Evolutionary conservation across 1,284 basidiomycete genomes (phyloP), one percentile per base, ranked within the genome.

Genomic region (Ceratobasidium sp.): DNA sequence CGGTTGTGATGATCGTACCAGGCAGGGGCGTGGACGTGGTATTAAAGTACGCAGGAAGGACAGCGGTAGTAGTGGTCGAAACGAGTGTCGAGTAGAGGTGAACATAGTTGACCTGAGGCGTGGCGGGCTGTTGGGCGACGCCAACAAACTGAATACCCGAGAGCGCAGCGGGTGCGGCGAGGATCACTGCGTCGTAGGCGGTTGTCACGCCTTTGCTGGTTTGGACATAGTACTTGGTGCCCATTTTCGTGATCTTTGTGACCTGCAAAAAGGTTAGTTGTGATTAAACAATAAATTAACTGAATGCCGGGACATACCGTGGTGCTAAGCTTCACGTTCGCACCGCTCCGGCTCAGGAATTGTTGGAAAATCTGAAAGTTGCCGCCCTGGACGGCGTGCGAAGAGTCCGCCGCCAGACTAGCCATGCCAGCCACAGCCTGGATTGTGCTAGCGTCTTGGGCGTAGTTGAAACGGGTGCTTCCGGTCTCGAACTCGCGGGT

Each of bases 21-120:
- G 96, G 93, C 6, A 91, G 83, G 1, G 84, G 80, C 13, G 81
- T 81, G 0, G 83, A 76, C 3, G 85, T 79, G 27, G 90, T 83
- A 34, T 86, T 87, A 81, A 98, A 96, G 83, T 95, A 96, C 4
- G 83, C 82, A 0, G 94, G 85, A 76, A 88, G 85, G 2, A 93
- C 86, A 2, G 82, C 82, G 2, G 88, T 82, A 0, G 90, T 85
- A 4, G 88, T 90, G 0, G 97, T 98, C 13, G 91, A 87, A 59
- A 98, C 84, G 22, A 97, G 87, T 7, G 97, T 98, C 63, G 98
- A 95, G 80, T 98, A 92, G 5, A 98, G 88, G 76, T 87, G 88
- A 39, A 96, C 88, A 80, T 97, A 98, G 16, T 76, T 66, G 63
- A 77, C 75, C 46, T 59, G 41, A 34, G 75, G 75, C 24, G 48